Percentiles rank a stretch among this genome's conserved stretches.
Evolutionary conservation across 2,329 filamentous ascomycete species (phyloP).

Genomic region (Diaporthe sp.): DNA sequence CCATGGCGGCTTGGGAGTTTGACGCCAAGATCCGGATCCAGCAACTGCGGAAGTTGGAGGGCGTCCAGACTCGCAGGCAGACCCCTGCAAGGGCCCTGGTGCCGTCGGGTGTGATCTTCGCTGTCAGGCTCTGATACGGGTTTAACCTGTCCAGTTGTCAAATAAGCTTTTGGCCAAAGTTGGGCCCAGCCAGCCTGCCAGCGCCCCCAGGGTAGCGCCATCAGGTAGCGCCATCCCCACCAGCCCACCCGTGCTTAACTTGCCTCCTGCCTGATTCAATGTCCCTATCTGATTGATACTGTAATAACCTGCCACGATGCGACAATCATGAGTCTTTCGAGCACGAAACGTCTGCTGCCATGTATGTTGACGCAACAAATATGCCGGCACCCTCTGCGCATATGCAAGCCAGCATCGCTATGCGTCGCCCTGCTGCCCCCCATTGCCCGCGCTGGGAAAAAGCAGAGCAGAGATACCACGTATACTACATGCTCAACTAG

Average conservation of each 20-base stretch:
- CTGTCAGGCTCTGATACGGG: constrained; percentile 27
- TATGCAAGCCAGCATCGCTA: not conserved
- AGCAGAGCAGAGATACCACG: not conserved
- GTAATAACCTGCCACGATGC: not conserved
- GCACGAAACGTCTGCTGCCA: not conserved
- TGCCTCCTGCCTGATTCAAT: constrained; percentile 26
- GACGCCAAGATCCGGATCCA: constrained; percentile 24
- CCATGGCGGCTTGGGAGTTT: constrained; percentile 20
- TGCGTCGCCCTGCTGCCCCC: not conserved
- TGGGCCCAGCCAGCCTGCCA: not conserved
- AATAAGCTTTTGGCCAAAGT: constrained; percentile 21
- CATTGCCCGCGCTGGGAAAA: not conserved
- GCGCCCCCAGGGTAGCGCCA: not conserved
- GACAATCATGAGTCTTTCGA: not conserved
- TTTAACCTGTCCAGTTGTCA: not conserved
- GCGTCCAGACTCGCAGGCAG: not conserved
- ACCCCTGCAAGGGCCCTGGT: constrained; percentile 11
- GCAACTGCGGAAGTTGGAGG: constrained; percentile 30
- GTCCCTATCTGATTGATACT: not conserved
- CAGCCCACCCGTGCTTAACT: constrained; percentile 5
- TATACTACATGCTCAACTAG: constrained; percentile 10
- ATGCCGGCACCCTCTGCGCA: constrained; percentile 25
- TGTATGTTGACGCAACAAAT: constrained; percentile 25
- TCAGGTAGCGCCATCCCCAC: not conserved
- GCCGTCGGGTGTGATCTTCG: constrained; percentile 27